Evolutionary conservation across 495 filamentous ascomycete genomes (phyloP).

Genomic region (Tuber umbilicatum): DNA sequence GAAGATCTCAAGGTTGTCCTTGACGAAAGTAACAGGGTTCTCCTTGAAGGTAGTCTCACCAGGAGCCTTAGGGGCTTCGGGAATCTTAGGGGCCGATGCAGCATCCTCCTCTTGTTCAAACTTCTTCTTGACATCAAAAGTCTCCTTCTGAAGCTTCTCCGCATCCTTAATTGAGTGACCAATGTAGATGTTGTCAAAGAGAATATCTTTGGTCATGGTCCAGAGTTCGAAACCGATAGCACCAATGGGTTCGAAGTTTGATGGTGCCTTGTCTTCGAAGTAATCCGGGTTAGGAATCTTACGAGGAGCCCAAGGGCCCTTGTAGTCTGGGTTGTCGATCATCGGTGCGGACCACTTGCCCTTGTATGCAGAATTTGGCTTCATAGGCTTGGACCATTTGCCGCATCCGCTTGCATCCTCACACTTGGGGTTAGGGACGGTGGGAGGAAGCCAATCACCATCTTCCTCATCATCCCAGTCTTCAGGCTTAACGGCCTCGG

Average conservation of each 20-base stretch:
- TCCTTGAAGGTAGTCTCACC: slow-evolving; percentile 75
- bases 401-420: slow-evolving; percentile 89
- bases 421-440: slow-evolving; percentile 91
- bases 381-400: slow-evolving; percentile 84
- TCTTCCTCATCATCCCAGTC: slow-evolving; percentile 99
- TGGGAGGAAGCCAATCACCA: slow-evolving; percentile 96
- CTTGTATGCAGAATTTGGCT: slow-evolving; percentile 96
- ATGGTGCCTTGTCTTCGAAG: slow-evolving; percentile 94
- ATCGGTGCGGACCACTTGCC: slow-evolving; percentile 93
- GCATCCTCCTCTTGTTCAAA: slow-evolving; percentile 79
- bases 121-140: slow-evolving; percentile 84
- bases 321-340: slow-evolving; percentile 98
- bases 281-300: slow-evolving; percentile 97
- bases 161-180: slow-evolving; percentile 95
- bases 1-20: slow-evolving; percentile 88
- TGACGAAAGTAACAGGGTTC: slow-evolving; percentile 80
- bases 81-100: slow-evolving; percentile 70
- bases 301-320: slow-evolving; percentile 86
- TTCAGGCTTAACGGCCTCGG: slow-evolving; percentile 96
- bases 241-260: slow-evolving; percentile 96
- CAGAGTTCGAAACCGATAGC: slow-evolving; percentile 98
- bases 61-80: slow-evolving; percentile 57
- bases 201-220: slow-evolving; percentile 98
- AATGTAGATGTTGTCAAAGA: slow-evolving; percentile 99
- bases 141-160: slow-evolving; percentile 80